Percentiles rank a stretch among this genome's conserved stretches.
Conservation (phyloP, 192 early-diverging fungal genomes). For the Backusella sp. region DNA sequence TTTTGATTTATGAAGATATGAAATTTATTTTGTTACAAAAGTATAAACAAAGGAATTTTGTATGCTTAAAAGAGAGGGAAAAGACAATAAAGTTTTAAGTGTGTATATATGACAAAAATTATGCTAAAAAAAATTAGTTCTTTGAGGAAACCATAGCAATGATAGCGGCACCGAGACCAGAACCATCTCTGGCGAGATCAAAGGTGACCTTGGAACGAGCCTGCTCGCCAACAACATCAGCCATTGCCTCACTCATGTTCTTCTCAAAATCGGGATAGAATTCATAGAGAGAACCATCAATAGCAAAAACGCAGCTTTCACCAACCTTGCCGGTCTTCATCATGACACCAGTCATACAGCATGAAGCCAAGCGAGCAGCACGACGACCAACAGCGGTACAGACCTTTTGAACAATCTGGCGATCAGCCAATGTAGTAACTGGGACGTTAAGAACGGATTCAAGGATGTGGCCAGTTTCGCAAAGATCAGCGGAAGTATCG, state of each 20-base stretch:
- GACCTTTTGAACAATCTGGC: slow-evolving; percentile 74
- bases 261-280: slow-evolving; percentile 74
- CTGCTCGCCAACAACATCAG: slow-evolving; percentile 67
- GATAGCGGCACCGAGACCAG: slow-evolving; percentile 73
- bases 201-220: slow-evolving; percentile 64
- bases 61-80: neutral
- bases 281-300: slow-evolving; percentile 78
- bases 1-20: neutral
- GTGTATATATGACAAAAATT: neutral
- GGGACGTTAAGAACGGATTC: slow-evolving; percentile 68
- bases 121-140: neutral
- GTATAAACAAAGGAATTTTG: neutral
- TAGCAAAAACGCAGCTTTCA: slow-evolving; percentile 25
- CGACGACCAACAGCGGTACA: slow-evolving; percentile 80
- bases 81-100: neutral
- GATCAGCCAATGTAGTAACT: slow-evolving; percentile 72
- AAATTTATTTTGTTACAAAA: slow-evolving; percentile 2
- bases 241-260: slow-evolving; percentile 71
- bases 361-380: slow-evolving; percentile 78
- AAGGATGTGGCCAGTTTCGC: slow-evolving; percentile 62
- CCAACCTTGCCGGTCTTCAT: slow-evolving; percentile 50
- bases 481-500: slow-evolving; percentile 63
- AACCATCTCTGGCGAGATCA: slow-evolving; percentile 78
- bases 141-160: slow-evolving; percentile 40
- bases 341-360: slow-evolving; percentile 64